Conservation (phyloP, 2,329 filamentous ascomycete species). For the Whalleya microplaca region DNA sequence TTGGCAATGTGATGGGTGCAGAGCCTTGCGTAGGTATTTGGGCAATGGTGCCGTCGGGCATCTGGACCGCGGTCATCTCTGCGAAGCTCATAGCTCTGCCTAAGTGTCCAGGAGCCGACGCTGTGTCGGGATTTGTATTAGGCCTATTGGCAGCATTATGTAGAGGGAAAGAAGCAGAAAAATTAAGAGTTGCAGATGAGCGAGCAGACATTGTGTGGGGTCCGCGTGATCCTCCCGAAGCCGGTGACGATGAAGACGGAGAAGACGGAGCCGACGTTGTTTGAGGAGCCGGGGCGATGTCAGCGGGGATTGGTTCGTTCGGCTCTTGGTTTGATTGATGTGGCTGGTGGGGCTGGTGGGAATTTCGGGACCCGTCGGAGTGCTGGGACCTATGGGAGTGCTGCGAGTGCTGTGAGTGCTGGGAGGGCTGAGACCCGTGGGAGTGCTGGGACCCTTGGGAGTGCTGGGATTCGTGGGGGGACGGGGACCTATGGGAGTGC, state of each 20-base stretch:
- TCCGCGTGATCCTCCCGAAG: background rate
- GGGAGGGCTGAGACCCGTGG: too few relatives aligned
- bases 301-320: too few relatives aligned
- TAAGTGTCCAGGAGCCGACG: background rate
- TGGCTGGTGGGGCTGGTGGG: too few relatives aligned
- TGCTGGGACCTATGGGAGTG: too few relatives aligned
- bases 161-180: background rate
- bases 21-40: background rate
- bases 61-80: background rate
- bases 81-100: slow-evolving; percentile 7
- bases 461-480: too few relatives aligned
- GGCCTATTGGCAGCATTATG: background rate
- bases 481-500: too few relatives aligned
- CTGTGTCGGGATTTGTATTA: background rate
- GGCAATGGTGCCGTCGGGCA: slow-evolving; percentile 5
- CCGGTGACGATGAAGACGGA: too few relatives aligned
- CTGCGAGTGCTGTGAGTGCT: too few relatives aligned
- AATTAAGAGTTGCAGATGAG: background rate
- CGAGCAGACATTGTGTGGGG: background rate
- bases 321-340: too few relatives aligned
- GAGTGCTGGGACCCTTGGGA: too few relatives aligned
- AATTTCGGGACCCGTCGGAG: too few relatives aligned
- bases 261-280: too few relatives aligned
- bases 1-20: background rate
- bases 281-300: background rate